Base-by-base conservation (phyloP, 2,329 filamentous ascomycete species). In the Leptographium galeiforme region DNA sequence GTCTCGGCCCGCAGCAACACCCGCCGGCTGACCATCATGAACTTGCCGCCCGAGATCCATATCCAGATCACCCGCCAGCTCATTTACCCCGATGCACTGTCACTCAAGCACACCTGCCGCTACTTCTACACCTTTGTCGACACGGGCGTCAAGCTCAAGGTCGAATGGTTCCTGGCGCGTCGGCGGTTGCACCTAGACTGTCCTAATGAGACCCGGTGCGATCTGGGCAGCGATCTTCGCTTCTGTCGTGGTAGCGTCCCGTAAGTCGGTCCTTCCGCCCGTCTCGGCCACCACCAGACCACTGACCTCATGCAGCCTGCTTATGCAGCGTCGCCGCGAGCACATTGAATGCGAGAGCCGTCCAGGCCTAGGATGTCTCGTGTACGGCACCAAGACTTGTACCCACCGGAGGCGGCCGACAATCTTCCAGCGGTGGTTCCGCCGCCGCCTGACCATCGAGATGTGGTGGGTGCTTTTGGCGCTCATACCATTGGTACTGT, bases 1-100 rank as follows among this genome's bases (percentile, higher is more conserved):
- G 34, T 14, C 33, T 30, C 34, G 10, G 7, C 34, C 40, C 6
- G 25, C 48, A 19, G 34, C 38, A 25, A 38, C 36, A 33, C 46
- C 18, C 16, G 19, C 16, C 32, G 19, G 14, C 14, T 52, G 25
- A 45, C 34, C 45, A 36, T 53, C 33, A 69, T 73, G 63, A 65
- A 67, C 16, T 69, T 87, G 2, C 84, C 84, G 2, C 71, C 79
- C 0, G 84, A 88, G 61, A 71, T 87, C n/a, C 84, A 86, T 59
- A 63, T 84, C 1, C 72, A 79, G 50, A 81, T 87, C 53, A 70
- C 77, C 36, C 63, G 71, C 12, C 70, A 78, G 52, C 77, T 87
- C 55, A 75, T 75, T 36, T 87, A 87, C 57, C 84, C 84, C 0
- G 84, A 88, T 57, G 84, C 84, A 0, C 72, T 87, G 1, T 83